Evolutionary conservation across 148 eudicot genomes (phyloP).

Genomic region (Nepenthes gracilis): DNA sequence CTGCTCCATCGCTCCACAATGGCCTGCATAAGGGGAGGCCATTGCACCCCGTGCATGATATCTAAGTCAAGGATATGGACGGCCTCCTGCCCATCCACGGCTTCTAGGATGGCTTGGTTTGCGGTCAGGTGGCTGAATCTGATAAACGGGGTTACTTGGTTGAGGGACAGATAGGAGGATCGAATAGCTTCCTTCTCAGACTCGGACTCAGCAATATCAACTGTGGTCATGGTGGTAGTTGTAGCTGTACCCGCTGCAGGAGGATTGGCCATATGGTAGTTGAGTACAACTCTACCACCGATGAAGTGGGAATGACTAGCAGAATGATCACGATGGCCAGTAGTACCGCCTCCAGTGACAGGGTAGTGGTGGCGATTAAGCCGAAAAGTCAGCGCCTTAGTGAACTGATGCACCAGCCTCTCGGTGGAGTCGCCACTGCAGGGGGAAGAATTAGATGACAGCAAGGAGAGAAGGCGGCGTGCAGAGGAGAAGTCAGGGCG

Average conservation of each 20-base stretch:
- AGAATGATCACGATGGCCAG: background rate
- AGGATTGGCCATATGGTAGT: background rate
- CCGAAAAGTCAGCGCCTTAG: slow-evolving; percentile 46
- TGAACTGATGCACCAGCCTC: slow-evolving; percentile 49
- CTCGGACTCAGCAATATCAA: too few species aligned
- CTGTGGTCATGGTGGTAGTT: too few species aligned
- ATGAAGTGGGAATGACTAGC: background rate
- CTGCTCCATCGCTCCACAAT: slow-evolving; percentile 33
- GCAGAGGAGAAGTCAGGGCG: slow-evolving; percentile 57
- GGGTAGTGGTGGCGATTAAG: slow-evolving; percentile 17
- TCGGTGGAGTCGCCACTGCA: slow-evolving; percentile 70
- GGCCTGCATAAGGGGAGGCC: slow-evolving; percentile 88
- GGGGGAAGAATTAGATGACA: slow-evolving; percentile 11
- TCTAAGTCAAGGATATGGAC: slow-evolving; percentile 78
- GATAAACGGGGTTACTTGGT: slow-evolving; percentile 72
- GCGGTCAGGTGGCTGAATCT: slow-evolving; percentile 88
- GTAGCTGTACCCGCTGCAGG: too few species aligned
- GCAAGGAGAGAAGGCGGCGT: slow-evolving; percentile 44
- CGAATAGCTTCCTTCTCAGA: background rate
- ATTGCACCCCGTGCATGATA: slow-evolving; percentile 86
- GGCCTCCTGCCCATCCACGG: slow-evolving; percentile 33
- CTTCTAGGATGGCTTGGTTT: slow-evolving; percentile 83
- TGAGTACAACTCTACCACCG: background rate
- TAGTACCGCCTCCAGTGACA: background rate
- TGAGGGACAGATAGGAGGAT: slow-evolving; percentile 60